Conservation (phyloP, 164 flowering plant genomes). For the Annona squamosa region DNA sequence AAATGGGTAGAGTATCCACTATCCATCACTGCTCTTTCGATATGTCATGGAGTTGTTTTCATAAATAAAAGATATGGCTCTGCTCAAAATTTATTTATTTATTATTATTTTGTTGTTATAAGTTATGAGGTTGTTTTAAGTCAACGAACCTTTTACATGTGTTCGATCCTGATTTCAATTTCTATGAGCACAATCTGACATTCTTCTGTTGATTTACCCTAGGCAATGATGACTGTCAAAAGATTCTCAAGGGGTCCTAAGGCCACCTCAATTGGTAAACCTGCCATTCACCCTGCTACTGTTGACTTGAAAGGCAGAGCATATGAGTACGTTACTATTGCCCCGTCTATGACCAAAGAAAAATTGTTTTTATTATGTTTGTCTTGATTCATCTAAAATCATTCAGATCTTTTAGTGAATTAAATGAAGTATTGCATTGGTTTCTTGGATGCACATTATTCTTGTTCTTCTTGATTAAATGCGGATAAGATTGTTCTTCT, state of each 20-base stretch:
- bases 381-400: background rate
- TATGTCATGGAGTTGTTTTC: background rate
- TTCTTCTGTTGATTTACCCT: background rate
- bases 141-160: too few species aligned
- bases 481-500: background rate
- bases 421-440: background rate
- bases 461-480: background rate
- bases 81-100: too few species aligned
- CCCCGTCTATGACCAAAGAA: background rate
- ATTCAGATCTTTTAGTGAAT: too few species aligned
- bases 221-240: conserved; percentile 98
- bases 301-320: conserved; percentile 94
- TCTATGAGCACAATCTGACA: background rate
- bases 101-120: too few species aligned
- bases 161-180: too few species aligned
- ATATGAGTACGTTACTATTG: conserved; percentile 60
- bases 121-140: background rate
- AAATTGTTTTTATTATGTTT: too few species aligned
- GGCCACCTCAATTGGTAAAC: conserved; percentile 60
- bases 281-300: conserved; percentile 83
- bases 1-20: background rate
- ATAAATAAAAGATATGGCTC: too few species aligned
- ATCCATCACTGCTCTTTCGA: background rate
- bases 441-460: background rate
- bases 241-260: conserved; percentile 72